Percentiles rank a stretch among this genome's conserved stretches.
Evolutionary conservation across 1,284 basidiomycete species (phyloP).

Genomic region (Rhodotorula sp.): DNA sequence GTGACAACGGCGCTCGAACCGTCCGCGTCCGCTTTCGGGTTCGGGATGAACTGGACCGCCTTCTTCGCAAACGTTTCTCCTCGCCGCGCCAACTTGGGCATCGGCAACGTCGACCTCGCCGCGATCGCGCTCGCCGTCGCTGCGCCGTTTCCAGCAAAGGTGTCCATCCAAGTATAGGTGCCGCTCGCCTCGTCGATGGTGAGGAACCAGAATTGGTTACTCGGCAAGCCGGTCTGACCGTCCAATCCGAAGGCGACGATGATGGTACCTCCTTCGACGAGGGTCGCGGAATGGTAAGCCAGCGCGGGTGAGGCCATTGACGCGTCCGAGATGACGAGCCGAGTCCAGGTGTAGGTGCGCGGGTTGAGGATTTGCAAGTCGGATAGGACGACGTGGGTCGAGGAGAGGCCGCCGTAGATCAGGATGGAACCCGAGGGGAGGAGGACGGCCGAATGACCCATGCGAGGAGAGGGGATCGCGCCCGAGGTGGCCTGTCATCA

Average conservation of each 20-base stretch:
- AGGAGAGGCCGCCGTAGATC: slow-evolving; percentile 47
- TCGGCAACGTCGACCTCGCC: slow-evolving; percentile 9
- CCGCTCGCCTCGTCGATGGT: slow-evolving; percentile 20
- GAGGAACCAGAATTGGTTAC: slow-evolving; percentile 35
- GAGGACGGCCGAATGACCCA: slow-evolving; percentile 47
- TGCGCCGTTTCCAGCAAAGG: slow-evolving; percentile 16
- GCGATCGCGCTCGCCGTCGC: neutral
- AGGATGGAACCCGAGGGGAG: slow-evolving; percentile 46
- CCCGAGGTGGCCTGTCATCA: slow-evolving; percentile 35
- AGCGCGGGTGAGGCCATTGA: slow-evolving; percentile 39
- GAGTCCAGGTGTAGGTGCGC: slow-evolving; percentile 38
- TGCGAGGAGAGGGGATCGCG: slow-evolving; percentile 44
- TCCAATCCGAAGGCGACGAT: slow-evolving; percentile 48
- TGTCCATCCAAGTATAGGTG: slow-evolving; percentile 31
- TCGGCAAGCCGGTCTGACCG: slow-evolving; percentile 12
- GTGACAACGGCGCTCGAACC: neutral
- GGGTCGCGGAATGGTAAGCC: slow-evolving; percentile 49
- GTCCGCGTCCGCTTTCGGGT: slow-evolving; percentile 22
- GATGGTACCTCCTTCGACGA: slow-evolving; percentile 43
- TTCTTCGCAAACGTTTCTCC: slow-evolving; percentile 2
- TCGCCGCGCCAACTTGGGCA: slow-evolving; percentile 10
- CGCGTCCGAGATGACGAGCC: slow-evolving; percentile 33
- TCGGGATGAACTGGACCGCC: slow-evolving; percentile 14
- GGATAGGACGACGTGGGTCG: slow-evolving; percentile 36
- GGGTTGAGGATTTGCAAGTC: slow-evolving; percentile 45